phyloP scores from a whole-genome alignment of 106 monocot species.

The Dactylorhiza incarnata region DNA sequence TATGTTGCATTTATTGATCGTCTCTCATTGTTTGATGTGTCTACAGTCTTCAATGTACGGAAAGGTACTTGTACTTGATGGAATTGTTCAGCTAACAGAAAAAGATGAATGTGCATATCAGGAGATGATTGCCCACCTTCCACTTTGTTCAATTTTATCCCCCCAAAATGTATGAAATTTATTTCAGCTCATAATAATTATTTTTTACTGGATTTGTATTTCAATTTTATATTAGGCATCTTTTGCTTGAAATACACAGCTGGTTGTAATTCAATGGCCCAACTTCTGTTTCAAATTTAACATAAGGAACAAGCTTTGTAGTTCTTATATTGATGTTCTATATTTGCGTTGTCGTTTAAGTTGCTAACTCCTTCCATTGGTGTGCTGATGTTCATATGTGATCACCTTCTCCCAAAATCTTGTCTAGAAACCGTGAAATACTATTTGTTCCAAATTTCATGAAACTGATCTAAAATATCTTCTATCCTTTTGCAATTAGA shows the following conservation, averaged over 20 bases:
- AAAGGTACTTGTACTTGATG: slow-evolving; percentile 95
- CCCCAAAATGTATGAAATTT: slow-evolving; percentile 84
- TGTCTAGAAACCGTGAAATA: neutral
- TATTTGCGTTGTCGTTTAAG: neutral
- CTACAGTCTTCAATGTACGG: slow-evolving; percentile 85
- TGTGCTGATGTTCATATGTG: neutral
- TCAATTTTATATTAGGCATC: neutral
- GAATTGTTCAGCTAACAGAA: slow-evolving; percentile 92
- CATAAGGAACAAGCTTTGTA: neutral
- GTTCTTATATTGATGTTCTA: neutral
- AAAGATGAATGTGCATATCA: slow-evolving; percentile 99
- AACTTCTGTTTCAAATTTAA: neutral
- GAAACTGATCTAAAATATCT: too few species aligned
- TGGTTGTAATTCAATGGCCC: neutral
- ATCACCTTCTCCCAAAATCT: neutral
- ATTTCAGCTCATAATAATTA: neutral
- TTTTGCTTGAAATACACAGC: neutral
- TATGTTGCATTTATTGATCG: neutral
- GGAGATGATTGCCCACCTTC: slow-evolving; percentile 98
- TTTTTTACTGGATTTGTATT: slow-evolving; percentile 2
- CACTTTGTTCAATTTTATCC: slow-evolving; percentile 87
- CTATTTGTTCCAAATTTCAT: neutral
- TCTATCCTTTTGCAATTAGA: too few species aligned
- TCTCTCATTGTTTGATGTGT: neutral
- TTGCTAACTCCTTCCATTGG: neutral